Evolutionary conservation across 768 basidiomycete genomes (phyloP).

Genomic region (Suillus plorans): DNA sequence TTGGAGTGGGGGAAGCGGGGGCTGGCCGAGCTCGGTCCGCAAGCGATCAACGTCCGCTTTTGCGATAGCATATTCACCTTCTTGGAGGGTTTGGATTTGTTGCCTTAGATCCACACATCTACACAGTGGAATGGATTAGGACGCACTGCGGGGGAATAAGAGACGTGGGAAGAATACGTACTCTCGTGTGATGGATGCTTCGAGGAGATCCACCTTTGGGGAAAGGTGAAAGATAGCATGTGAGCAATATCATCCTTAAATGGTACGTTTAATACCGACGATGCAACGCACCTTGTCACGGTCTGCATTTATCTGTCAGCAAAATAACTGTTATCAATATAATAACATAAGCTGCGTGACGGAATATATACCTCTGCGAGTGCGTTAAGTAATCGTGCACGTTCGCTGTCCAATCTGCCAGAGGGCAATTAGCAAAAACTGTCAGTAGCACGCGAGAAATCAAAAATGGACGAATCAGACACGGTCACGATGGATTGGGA

Average conservation of each 20-base stretch:
- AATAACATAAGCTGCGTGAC: slow-evolving; percentile 4
- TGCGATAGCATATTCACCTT: slow-evolving; percentile 72
- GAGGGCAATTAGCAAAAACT: neutral
- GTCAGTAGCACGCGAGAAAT: slow-evolving; percentile 15
- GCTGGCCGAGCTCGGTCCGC: slow-evolving; percentile 73
- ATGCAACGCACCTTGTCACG: slow-evolving; percentile 57
- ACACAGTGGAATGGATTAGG: neutral
- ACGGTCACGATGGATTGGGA: neutral
- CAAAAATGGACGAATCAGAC: slow-evolving; percentile 4
- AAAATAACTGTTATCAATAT: slow-evolving; percentile 10
- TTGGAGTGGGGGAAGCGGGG: slow-evolving; percentile 71
- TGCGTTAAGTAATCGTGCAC: slow-evolving; percentile 62
- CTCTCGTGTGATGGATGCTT: slow-evolving; percentile 69
- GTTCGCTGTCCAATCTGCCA: slow-evolving; percentile 72
- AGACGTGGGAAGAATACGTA: slow-evolving; percentile 32
- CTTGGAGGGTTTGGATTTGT: slow-evolving; percentile 67
- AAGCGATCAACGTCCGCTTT: slow-evolving; percentile 78
- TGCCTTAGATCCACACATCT: slow-evolving; percentile 67
- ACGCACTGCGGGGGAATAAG: slow-evolving; percentile 1
- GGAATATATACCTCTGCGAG: slow-evolving; percentile 60
- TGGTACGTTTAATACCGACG: slow-evolving; percentile 1
- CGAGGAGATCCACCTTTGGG: slow-evolving; percentile 62
- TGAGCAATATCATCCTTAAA: slow-evolving; percentile 7
- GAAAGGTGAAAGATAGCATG: slow-evolving; percentile 8
- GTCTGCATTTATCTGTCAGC: slow-evolving; percentile 70